Percentiles rank a stretch among this genome's conserved stretches.
Conservation (phyloP, 768 basidiomycete genomes). For the Amanita polypyramis region DNA sequence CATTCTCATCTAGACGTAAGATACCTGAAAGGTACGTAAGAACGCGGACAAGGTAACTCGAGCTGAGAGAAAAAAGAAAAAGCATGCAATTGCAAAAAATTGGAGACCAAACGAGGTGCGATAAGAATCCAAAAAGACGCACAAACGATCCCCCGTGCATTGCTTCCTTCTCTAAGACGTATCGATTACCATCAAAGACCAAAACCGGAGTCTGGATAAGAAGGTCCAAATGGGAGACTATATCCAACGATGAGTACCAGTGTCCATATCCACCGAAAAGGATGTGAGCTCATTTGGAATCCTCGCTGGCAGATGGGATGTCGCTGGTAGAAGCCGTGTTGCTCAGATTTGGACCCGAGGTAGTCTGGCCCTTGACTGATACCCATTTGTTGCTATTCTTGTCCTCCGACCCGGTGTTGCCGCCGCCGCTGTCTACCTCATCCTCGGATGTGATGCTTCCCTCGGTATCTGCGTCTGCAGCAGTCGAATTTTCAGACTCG, state of each 20-base stretch:
- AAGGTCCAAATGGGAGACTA: not conserved
- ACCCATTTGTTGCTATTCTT: constrained; percentile 52
- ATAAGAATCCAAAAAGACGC: not conserved
- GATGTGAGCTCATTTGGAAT: not conserved
- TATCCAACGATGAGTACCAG: no score
- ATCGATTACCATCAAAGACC: not conserved
- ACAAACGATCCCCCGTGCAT: not conserved
- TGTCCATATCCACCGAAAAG: no score
- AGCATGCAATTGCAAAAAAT: constrained; percentile 6
- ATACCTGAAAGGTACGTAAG: not conserved
- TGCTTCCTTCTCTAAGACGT: not conserved
- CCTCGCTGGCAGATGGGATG: not conserved
- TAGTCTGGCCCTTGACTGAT: constrained; percentile 47
- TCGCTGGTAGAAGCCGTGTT: not conserved
- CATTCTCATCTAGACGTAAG: not conserved
- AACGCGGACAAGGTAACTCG: not conserved
- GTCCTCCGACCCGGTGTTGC: constrained; percentile 14
- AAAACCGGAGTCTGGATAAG: not conserved
- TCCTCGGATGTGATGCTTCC: constrained; percentile 72
- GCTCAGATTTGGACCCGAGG: constrained; percentile 9
- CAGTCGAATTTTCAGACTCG: constrained; percentile 49
- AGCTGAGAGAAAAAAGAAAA: not conserved
- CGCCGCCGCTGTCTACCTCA: constrained; percentile 49
- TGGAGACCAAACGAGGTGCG: not conserved
- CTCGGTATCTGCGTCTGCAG: constrained; percentile 65